Evolutionary conservation across 352 stramenopile species (phyloP).

Genomic region (Globisporangium perplexum): DNA sequence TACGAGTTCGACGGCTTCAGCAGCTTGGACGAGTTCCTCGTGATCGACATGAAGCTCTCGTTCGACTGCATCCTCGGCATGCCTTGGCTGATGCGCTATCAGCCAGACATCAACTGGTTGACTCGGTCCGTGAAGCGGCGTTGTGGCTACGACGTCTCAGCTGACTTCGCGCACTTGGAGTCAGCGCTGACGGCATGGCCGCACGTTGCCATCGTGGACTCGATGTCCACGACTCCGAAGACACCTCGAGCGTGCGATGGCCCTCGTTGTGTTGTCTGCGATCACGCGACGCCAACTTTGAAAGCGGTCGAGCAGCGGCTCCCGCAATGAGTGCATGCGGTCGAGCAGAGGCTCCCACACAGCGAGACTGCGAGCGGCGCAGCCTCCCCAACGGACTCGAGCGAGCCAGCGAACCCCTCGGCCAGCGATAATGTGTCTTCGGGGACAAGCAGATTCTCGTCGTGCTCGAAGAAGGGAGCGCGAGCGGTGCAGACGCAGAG

Average conservation of each 20-base stretch:
- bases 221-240: not conserved
- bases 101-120: conserved; percentile 17
- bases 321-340: not conserved
- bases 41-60: conserved; percentile 22
- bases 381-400: not conserved
- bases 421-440: not conserved
- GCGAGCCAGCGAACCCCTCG: not conserved
- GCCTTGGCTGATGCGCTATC: conserved; percentile 16
- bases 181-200: not conserved
- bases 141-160: conserved; percentile 7
- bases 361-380: no score
- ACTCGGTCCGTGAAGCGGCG: conserved; percentile 3
- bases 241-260: not conserved
- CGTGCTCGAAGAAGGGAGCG: not conserved
- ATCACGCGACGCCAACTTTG: no score
- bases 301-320: not conserved
- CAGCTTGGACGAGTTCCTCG: conserved; percentile 16
- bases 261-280: not conserved
- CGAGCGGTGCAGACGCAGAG: not conserved
- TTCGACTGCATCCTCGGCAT: conserved; percentile 27
- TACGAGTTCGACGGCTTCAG: conserved; percentile 19
- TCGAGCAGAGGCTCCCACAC: conserved; percentile 11
- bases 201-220: conserved; percentile 13
- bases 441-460: not conserved
- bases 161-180: not conserved